Percentiles rank a stretch among this genome's conserved stretches.
These are phyloP conservation scores for Phytophthora ohioensis DNA, from an alignment of 352 stramenopile species.

Conservation along the genomic window DNA sequence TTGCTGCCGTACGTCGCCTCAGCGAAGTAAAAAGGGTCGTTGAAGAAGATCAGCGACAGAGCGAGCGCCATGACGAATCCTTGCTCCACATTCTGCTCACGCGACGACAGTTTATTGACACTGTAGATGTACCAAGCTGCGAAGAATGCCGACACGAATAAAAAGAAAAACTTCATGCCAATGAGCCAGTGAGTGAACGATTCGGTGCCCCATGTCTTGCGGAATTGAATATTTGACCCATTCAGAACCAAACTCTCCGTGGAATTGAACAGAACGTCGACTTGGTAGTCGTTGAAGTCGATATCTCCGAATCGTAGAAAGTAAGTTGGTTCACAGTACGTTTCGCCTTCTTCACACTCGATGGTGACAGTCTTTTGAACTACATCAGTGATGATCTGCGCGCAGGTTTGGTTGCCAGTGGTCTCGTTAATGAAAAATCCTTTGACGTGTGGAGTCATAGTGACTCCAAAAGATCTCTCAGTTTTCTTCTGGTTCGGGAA, in stretches of 20 bases:
- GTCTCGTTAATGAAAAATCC: conserved; percentile 53
- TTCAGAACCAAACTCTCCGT: conserved; percentile 45
- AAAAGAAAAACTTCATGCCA: conserved; percentile 65
- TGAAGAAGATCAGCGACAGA: conserved; percentile 61
- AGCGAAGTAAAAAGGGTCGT: conserved; percentile 67
- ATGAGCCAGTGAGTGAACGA: conserved; percentile 69
- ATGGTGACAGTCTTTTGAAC: conserved; percentile 48
- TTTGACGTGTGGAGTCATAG: conserved; percentile 61
- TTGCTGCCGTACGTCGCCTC: conserved; percentile 62
- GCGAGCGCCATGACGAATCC: conserved; percentile 58
- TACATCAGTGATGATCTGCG: conserved; percentile 48
- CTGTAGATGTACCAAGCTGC: conserved; percentile 55
- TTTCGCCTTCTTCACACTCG: conserved; percentile 40
- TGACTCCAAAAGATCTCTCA: conserved; percentile 54
- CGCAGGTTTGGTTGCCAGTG: conserved; percentile 42
- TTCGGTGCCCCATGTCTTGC: conserved; percentile 60
- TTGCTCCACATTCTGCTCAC: conserved; percentile 70
- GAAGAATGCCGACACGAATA: conserved; percentile 48
- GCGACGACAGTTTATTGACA: conserved; percentile 50
- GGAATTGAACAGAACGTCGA: conserved; percentile 71
- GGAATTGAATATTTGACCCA: conserved; percentile 57
- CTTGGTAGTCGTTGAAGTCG: conserved; percentile 60
- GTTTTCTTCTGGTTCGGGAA: conserved; percentile 55
- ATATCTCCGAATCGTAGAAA: conserved; percentile 67
- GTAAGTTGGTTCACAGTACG: conserved; percentile 54